Evolutionary conservation across 768 basidiomycete species (phyloP).

Genomic region (Lyophyllum semitale): DNA sequence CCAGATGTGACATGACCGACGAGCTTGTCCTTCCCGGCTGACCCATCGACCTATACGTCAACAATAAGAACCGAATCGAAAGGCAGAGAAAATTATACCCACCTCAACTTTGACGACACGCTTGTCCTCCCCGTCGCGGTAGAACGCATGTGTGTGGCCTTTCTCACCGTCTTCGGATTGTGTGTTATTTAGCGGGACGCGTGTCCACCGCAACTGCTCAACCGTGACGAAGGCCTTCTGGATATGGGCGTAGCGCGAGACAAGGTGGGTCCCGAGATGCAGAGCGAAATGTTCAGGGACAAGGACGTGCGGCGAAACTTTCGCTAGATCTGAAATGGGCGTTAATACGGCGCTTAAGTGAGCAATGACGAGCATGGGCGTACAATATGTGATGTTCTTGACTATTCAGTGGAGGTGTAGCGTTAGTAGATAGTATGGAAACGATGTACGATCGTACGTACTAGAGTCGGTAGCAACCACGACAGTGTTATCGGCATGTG

Average conservation of each 20-base stretch:
- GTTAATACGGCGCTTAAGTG: not conserved
- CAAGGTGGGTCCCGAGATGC: slow-evolving; percentile 82
- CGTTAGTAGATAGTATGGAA: not conserved
- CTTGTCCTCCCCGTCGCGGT: slow-evolving; percentile 91
- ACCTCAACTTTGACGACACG: slow-evolving; percentile 63
- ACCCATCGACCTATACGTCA: not conserved
- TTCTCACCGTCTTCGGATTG: slow-evolving; percentile 32
- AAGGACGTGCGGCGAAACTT: slow-evolving; percentile 86
- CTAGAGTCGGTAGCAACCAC: slow-evolving; percentile 93
- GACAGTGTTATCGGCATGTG: slow-evolving; percentile 83
- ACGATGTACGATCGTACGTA: slow-evolving; percentile 36
- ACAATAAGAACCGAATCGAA: not conserved
- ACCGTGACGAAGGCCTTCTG: slow-evolving; percentile 68
- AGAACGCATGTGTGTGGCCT: slow-evolving; percentile 79
- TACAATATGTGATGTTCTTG: slow-evolving; percentile 71
- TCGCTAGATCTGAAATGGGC: slow-evolving; percentile 66
- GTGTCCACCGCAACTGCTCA: slow-evolving; percentile 83
- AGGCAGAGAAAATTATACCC: slow-evolving; percentile 7
- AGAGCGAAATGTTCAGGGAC: slow-evolving; percentile 84
- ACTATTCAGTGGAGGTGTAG: slow-evolving; percentile 33
- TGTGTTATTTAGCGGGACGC: slow-evolving; percentile 58
- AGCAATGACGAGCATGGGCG: slow-evolving; percentile 7
- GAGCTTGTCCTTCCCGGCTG: slow-evolving; percentile 58
- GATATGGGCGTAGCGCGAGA: slow-evolving; percentile 79
- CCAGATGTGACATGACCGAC: slow-evolving; percentile 67